These are phyloP conservation scores for Xylariaceae sp. DNA, from an alignment of 2,329 filamentous ascomycete genomes.

Conservation along the genomic window DNA sequence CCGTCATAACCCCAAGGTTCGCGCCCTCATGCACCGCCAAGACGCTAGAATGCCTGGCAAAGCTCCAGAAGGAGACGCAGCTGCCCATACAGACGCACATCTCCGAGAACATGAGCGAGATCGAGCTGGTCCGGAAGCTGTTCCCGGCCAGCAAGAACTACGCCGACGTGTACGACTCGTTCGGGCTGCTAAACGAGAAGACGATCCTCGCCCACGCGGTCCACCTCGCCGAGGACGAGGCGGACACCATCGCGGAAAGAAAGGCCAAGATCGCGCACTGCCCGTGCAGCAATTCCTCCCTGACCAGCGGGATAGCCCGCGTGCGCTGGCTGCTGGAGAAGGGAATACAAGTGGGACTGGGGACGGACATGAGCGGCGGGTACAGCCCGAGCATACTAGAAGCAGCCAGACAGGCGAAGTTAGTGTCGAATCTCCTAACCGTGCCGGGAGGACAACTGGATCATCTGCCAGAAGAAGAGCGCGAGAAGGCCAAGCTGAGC, in stretches of 20 bases:
- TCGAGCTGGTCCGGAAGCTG: conserved; percentile 63
- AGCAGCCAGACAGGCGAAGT: conserved; percentile 76
- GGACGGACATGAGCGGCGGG: conserved; percentile 87
- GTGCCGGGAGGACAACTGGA: conserved; percentile 41
- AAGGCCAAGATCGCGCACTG: conserved; percentile 75
- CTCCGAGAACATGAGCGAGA: conserved; percentile 73
- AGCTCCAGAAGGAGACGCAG: conserved; percentile 56
- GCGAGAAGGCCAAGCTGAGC: conserved; percentile 61
- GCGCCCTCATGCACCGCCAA: conserved; percentile 58
- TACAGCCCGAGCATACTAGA: conserved; percentile 62
- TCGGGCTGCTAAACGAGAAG: conserved; percentile 62
- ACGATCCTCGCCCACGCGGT: conserved; percentile 86
- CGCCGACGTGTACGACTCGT: conserved; percentile 71
- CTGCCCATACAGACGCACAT: conserved; percentile 85
- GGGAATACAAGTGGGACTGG: conserved; percentile 76
- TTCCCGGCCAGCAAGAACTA: conserved; percentile 66
- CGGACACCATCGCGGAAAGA: conserved; percentile 55
- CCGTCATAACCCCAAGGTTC: conserved; percentile 74
- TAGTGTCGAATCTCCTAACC: conserved; percentile 70
- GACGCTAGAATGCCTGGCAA: conserved; percentile 60
- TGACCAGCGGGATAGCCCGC: conserved; percentile 73
- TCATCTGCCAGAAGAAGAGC: conserved; percentile 9
- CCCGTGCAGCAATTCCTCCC: conserved; percentile 76
- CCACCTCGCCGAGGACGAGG: conserved; percentile 67
- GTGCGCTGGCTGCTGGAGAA: conserved; percentile 70